Evolutionary conservation across 1,284 basidiomycete species (phyloP).

Genomic region (Anthracocystis panici-leucophaei): DNA sequence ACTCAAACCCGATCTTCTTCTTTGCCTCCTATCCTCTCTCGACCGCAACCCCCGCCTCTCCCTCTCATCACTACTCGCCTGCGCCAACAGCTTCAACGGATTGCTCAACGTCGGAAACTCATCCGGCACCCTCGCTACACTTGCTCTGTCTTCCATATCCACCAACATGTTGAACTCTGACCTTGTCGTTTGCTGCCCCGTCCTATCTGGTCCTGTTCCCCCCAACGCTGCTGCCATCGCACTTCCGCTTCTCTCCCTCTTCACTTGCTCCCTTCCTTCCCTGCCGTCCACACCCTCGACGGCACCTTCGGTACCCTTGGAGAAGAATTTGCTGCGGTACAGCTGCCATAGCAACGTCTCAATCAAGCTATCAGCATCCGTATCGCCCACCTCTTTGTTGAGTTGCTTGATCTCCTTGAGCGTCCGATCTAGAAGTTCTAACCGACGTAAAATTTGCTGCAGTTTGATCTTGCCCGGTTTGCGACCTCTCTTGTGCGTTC

Average conservation of each 20-base stretch:
- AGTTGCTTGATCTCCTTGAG: slow-evolving; percentile 29
- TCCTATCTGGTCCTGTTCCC: neutral
- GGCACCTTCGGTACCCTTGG: slow-evolving; percentile 5
- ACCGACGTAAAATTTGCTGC: slow-evolving; percentile 35
- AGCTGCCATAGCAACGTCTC: slow-evolving; percentile 39
- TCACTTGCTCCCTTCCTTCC: neutral
- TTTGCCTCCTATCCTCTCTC: too few species aligned
- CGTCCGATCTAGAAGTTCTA: slow-evolving; percentile 35
- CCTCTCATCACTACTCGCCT: slow-evolving; percentile 36
- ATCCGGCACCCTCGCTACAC: slow-evolving; percentile 30
- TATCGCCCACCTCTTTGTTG: slow-evolving; percentile 30
- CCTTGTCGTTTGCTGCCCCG: slow-evolving; percentile 5
- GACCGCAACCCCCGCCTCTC: slow-evolving; percentile 7
- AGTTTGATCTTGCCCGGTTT: slow-evolving; percentile 52
- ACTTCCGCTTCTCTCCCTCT: slow-evolving; percentile 2
- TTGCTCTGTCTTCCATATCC: slow-evolving; percentile 45
- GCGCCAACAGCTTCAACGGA: slow-evolving; percentile 50
- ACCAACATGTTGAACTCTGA: slow-evolving; percentile 47
- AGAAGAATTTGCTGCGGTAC: slow-evolving; percentile 33
- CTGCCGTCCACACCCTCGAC: neutral
- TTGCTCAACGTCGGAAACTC: slow-evolving; percentile 45
- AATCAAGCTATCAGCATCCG: slow-evolving; percentile 29
- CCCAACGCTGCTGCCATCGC: neutral
- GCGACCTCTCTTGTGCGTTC: slow-evolving; percentile 33
- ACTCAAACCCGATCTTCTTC: slow-evolving; percentile 2